phyloP scores from a whole-genome alignment of 345 rosid species.

The Pseudoturritis turrita region DNA sequence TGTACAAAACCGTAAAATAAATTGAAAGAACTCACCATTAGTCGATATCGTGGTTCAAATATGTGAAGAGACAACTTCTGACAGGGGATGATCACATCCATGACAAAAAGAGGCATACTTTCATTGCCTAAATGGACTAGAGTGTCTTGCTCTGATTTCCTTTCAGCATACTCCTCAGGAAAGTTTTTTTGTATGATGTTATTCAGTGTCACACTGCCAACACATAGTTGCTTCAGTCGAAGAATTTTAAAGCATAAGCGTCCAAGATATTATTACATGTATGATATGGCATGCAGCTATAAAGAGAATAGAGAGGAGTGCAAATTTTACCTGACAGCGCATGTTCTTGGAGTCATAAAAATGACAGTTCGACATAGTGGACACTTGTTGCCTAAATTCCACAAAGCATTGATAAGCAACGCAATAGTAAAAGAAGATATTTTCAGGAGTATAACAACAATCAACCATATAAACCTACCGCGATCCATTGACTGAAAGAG shows the following conservation, averaged over 20 bases:
- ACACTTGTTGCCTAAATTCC: constrained; percentile 80
- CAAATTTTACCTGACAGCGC: constrained; percentile 61
- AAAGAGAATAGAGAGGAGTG: not conserved
- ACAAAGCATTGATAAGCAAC: constrained; percentile 12
- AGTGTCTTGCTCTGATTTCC: constrained; percentile 79
- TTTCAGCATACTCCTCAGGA: constrained; percentile 86
- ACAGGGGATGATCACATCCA: constrained; percentile 90
- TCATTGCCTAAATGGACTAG: constrained; percentile 74
- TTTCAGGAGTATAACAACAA: not conserved
- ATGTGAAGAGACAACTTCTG: constrained; percentile 85
- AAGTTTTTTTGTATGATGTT: constrained; percentile 82
- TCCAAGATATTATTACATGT: not conserved
- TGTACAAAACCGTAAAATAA: not conserved
- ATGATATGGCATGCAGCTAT: not conserved
- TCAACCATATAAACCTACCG: constrained; percentile 42
- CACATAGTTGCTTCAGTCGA: constrained; percentile 17
- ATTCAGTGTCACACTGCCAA: constrained; percentile 78
- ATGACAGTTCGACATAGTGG: constrained; percentile 91
- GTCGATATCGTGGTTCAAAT: constrained; percentile 90
- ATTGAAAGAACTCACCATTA: constrained; percentile 63
- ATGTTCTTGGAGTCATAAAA: constrained; percentile 78
- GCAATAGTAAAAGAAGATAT: not conserved
- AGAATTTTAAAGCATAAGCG: not conserved
- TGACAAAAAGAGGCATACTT: constrained; percentile 81
- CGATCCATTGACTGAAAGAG: constrained; percentile 93